These are phyloP conservation scores for Leccinum idahoense DNA, from an alignment of 1,284 basidiomycete species.

Conservation along the genomic window DNA sequence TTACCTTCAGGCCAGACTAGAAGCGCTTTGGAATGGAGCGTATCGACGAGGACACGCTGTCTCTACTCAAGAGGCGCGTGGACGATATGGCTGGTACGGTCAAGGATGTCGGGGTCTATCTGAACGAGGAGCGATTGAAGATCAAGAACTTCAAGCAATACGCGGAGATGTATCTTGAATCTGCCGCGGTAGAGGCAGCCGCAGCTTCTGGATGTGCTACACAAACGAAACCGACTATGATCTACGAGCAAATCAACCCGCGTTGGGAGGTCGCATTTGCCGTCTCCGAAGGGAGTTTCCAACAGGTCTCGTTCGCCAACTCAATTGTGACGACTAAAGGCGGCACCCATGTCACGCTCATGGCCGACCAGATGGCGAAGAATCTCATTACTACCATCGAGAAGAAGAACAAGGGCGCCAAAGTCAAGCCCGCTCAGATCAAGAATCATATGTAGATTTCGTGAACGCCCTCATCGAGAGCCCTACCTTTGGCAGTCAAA, in stretches of 20 bases:
- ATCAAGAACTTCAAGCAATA: constrained; percentile 98
- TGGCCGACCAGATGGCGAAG: constrained; percentile 90
- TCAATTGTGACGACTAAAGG: constrained; percentile 97
- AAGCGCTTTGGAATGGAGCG: constrained; percentile 87
- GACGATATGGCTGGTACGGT: constrained; percentile 97
- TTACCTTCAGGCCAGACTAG: constrained; percentile 94
- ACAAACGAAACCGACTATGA: constrained; percentile 69
- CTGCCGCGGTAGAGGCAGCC: constrained; percentile 61
- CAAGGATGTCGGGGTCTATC: constrained; percentile 88
- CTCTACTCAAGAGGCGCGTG: constrained; percentile 90
- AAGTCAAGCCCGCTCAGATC: constrained; percentile 90
- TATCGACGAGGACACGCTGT: constrained; percentile 90
- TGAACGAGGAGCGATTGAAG: constrained; percentile 91
- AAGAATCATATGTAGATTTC: constrained; percentile 98
- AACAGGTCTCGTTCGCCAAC: constrained; percentile 97
- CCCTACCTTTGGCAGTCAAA: constrained; percentile 72
- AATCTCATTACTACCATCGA: constrained; percentile 75
- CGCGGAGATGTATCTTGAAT: constrained; percentile 88
- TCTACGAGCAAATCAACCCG: constrained; percentile 77
- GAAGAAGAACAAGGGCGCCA: constrained; percentile 96
- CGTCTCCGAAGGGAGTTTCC: constrained; percentile 86
- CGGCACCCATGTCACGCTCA: constrained; percentile 87
- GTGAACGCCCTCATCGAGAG: constrained; percentile 97
- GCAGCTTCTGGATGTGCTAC: constrained; percentile 71
- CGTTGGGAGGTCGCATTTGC: constrained; percentile 98